Conservation (phyloP, 2,329 filamentous ascomycete species). For the Grosmannia clavigera region DNA sequence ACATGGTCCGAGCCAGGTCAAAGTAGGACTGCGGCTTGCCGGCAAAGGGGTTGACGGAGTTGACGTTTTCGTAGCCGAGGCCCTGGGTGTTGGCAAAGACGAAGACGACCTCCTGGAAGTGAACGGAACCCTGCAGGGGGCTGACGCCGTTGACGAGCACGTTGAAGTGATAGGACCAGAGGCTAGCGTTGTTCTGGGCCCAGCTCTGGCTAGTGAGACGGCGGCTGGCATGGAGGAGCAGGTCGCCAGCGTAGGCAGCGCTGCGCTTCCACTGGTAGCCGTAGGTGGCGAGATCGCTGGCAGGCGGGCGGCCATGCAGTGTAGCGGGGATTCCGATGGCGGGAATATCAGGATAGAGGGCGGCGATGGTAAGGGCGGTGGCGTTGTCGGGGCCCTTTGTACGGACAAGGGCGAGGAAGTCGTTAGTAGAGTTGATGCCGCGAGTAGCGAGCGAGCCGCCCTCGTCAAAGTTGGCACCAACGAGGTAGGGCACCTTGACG, state of each 20-base stretch:
- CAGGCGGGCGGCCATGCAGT: neutral
- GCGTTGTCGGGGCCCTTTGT: neutral
- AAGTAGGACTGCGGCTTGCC: constrained; percentile 27
- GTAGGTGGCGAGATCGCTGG: neutral
- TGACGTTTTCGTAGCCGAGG: constrained; percentile 23
- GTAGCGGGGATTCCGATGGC: constrained; percentile 31
- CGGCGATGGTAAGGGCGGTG: neutral
- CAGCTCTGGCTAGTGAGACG: constrained; percentile 6
- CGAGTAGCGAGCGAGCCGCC: constrained; percentile 44
- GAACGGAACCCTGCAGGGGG: constrained; percentile 19
- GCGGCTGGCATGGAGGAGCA: neutral
- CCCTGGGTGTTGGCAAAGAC: constrained; percentile 41
- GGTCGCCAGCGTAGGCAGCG: constrained; percentile 13
- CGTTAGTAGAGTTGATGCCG: constrained; percentile 52
- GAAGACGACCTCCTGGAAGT: constrained; percentile 38
- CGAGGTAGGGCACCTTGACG: constrained; percentile 47
- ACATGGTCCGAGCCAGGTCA: constrained; percentile 33
- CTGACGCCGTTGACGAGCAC: constrained; percentile 13
- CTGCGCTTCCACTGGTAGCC: constrained; percentile 1
- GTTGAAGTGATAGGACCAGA: constrained; percentile 31
- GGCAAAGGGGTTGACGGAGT: constrained; percentile 22
- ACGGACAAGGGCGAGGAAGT: neutral
- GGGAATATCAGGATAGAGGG: constrained; percentile 28
- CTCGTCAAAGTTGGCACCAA: constrained; percentile 55
- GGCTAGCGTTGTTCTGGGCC: constrained; percentile 8